Conservation (phyloP, 2,329 filamentous ascomycete species). For the Amylocarpus encephaloides region DNA sequence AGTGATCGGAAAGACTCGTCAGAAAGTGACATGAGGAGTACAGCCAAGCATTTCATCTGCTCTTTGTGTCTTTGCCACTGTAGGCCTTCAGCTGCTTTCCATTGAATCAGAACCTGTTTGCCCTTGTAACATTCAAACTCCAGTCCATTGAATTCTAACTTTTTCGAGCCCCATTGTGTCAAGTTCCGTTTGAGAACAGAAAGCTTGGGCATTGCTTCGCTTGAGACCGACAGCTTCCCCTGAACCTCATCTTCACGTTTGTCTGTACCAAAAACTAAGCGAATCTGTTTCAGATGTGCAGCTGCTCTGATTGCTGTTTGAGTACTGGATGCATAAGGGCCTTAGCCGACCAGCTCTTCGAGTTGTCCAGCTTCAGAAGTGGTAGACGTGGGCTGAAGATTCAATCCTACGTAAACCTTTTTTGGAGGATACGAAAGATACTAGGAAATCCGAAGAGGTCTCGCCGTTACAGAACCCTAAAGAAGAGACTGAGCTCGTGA, state of each 20-base stretch:
- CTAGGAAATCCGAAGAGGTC: slow-evolving; percentile 14
- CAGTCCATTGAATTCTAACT: neutral
- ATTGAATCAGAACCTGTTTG: slow-evolving; percentile 12
- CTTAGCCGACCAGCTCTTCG: slow-evolving; percentile 8
- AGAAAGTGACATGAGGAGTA: slow-evolving; percentile 8
- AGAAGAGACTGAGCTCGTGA: neutral
- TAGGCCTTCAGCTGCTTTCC: slow-evolving; percentile 10
- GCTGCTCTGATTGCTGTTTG: slow-evolving; percentile 9
- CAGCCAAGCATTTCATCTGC: slow-evolving; percentile 12
- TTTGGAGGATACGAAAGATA: slow-evolving; percentile 7
- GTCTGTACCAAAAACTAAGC: slow-evolving; percentile 6
- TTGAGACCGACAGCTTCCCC: neutral
- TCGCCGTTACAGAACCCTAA: no score
- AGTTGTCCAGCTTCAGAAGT: slow-evolving; percentile 6
- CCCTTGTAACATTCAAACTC: slow-evolving; percentile 14
- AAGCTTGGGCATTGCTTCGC: neutral
- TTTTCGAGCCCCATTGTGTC: neutral
- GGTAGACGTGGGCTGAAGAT: neutral
- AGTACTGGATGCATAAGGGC: neutral
- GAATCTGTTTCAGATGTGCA: slow-evolving; percentile 7
- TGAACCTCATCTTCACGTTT: neutral
- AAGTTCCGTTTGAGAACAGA: neutral
- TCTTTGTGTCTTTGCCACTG: slow-evolving; percentile 8
- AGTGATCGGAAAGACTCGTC: slow-evolving; percentile 11
- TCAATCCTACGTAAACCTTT: neutral